phyloP scores from a whole-genome alignment of 2,329 filamentous ascomycete species.

The Fusarium pseudograminearum region DNA sequence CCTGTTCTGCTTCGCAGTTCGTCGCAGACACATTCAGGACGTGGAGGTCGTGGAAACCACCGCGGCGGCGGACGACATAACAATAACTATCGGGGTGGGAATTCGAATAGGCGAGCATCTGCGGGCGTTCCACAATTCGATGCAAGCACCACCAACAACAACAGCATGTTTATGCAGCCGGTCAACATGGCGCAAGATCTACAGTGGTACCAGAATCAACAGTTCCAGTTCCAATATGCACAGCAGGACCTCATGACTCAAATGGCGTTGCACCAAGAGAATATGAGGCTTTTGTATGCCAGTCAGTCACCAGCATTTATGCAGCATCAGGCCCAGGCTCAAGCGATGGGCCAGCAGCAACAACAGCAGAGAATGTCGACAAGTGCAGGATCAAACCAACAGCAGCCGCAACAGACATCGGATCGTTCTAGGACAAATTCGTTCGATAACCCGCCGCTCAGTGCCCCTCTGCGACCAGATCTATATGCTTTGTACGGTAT shows the following conservation, averaged over 20 bases:
- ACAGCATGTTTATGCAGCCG: slow-evolving; percentile 57
- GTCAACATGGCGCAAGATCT: slow-evolving; percentile 62
- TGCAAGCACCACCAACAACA: slow-evolving; percentile 49
- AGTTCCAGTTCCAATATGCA: slow-evolving; percentile 57
- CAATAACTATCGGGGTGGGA: slow-evolving; percentile 58
- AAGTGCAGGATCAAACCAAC: slow-evolving; percentile 43
- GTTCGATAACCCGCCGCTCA: slow-evolving; percentile 71
- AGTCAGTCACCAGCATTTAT: slow-evolving; percentile 51
- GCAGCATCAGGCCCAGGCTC: slow-evolving; percentile 48
- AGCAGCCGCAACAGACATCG: slow-evolving; percentile 50
- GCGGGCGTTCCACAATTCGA: slow-evolving; percentile 66
- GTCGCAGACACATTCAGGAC: slow-evolving; percentile 67
- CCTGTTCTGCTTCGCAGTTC: slow-evolving; percentile 71
- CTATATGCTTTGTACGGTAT: slow-evolving; percentile 64
- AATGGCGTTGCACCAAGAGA: slow-evolving; percentile 57
- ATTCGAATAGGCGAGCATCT: slow-evolving; percentile 64
- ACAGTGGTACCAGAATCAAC: slow-evolving; percentile 61
- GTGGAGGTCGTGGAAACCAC: slow-evolving; percentile 63
- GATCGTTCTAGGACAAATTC: slow-evolving; percentile 72
- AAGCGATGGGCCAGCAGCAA: slow-evolving; percentile 51
- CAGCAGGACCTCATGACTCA: slow-evolving; percentile 58
- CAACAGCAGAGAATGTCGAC: slow-evolving; percentile 49
- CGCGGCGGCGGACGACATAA: slow-evolving; percentile 63
- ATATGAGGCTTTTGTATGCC: slow-evolving; percentile 54
- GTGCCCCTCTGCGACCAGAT: slow-evolving; percentile 69